Evolutionary conservation across 352 stramenopile genomes (phyloP), one percentile per base, ranked within the genome.

Genomic region (Poterioochromonas sp.): DNA sequence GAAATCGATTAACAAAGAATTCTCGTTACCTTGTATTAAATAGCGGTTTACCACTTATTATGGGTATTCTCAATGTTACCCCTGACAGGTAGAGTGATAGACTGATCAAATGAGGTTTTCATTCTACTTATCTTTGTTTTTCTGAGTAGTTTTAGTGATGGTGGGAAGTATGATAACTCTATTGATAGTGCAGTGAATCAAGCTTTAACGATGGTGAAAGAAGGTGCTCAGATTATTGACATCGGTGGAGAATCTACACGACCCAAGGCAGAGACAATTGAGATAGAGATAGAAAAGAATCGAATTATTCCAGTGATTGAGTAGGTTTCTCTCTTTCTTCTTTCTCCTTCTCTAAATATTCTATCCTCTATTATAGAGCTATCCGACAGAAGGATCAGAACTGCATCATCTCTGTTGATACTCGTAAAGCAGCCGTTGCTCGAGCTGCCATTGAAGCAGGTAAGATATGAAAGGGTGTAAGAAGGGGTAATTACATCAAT

Each of bases 21-120:
- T 78, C 65, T 39, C 3, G 26, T 8, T 71, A 39, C 8, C 32
- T 79, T 11, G 5, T 3, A 35, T 39, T 73, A 73, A 54, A 39
- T 18, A 65, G 73, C 53, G 53, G 51, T 58, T 41, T 20, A 37
- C 69, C 69, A 15, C 79, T 90, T 41, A 88, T 99, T 63, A 98
- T 99, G 94, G 95, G 95, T 40, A 98, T 99, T 82, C 78, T 99
- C 3, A 99, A 99, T 85, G 88, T 97, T n/a, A 99, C 96, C 26
- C 95, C 96, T 12, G 95, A 99, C 32, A 71, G 51, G 51, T 62
- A 62, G 2, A 62, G 15, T 2, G 26, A 62, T 32, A 5, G 12
- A 32, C 51, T 32, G 8, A 22, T 32, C 29, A 32, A 32, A 62
- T 32, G 8, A 22, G 26, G 12, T 62, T 62, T 32, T 29, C 2